Base-by-base conservation (phyloP, 768 basidiomycete species). In the Cantharellus anzutake region DNA sequence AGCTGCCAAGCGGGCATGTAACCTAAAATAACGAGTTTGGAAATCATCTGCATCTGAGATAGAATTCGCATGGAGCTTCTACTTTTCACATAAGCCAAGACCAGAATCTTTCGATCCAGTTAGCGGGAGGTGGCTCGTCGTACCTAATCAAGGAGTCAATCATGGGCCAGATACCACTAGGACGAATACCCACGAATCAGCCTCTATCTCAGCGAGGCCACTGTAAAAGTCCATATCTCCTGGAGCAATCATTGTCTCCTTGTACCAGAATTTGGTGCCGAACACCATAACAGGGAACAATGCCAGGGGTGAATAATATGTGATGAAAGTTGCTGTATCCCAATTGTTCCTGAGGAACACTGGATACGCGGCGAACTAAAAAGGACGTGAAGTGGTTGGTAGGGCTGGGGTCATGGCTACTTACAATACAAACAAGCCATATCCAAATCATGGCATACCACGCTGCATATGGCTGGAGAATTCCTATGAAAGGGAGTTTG, bases 211-310 rank as follows among this genome's bases (percentile, higher is more conserved):
- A 42, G 77, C 80, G 58, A 86, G 73, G 61, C 82, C 79, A 3
- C 76, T 75, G 51, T 81, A 71, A 67, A 93, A 92, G 71, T 96
- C 93, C 86, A 97, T 92, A 42, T 93, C 81, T 20, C 75, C 67
- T 0, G 81, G 63, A 41, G 71, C 67, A 51, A 81, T 71, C 37
- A 73, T 64, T 20, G 73, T 72, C 50, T 71, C 71, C 59, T 74
- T 78, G 68, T 74, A 76, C 44, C 84, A 61, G 35, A 55, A 55
- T 66, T 78, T 79, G 61, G 82, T 77, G 16, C 70, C 75, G 42
- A 75, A 4, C 69, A 86, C 93, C 42, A 94, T 67, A 56, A 90
- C 58, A 29, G 87, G 87, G 80, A 91, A 89, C 40, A 82, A 58
- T 20, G 67, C 63, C 41, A 64, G 58, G 51, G 84, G 86, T 51